A percentile compares a stretch with the other conserved stretches of the same genome.
phyloP scores from a whole-genome alignment of 2,329 filamentous ascomycete species.

The Magnaporthiopsis rhizophila region DNA sequence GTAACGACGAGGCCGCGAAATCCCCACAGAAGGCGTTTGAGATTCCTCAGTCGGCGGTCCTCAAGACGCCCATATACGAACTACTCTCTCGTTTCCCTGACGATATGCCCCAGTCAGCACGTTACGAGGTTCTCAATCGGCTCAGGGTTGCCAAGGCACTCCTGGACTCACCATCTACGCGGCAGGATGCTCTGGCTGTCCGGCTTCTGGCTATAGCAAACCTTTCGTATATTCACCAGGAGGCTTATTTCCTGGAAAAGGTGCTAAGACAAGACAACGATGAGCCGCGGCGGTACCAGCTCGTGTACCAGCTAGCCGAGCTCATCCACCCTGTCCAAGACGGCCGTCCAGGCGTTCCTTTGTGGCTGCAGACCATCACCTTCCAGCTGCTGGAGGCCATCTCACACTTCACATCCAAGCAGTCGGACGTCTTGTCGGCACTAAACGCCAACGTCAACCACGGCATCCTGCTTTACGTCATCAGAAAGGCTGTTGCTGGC shows the following conservation, averaged over 20 bases:
- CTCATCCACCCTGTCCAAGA: slow-evolving; percentile 61
- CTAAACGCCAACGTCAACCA: slow-evolving; percentile 94
- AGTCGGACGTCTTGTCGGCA: slow-evolving; percentile 78
- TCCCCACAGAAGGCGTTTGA: slow-evolving; percentile 54
- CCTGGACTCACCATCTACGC: slow-evolving; percentile 52
- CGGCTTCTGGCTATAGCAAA: slow-evolving; percentile 85
- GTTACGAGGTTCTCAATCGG: slow-evolving; percentile 80
- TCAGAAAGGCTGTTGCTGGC: slow-evolving; percentile 81
- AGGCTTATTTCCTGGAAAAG: slow-evolving; percentile 76
- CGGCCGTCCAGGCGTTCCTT: slow-evolving; percentile 45
- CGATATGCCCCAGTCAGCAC: slow-evolving; percentile 62
- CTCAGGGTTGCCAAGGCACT: slow-evolving; percentile 79
- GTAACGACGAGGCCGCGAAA: slow-evolving; percentile 31
- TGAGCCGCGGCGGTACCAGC: slow-evolving; percentile 78
- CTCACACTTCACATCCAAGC: slow-evolving; percentile 66
- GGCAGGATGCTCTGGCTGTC: slow-evolving; percentile 70
- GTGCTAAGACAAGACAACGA: slow-evolving; percentile 82
- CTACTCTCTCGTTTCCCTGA: slow-evolving; percentile 47
- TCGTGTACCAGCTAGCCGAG: slow-evolving; percentile 88
- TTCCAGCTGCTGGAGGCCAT: slow-evolving; percentile 80
- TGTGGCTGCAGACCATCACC: slow-evolving; percentile 73
- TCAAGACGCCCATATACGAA: slow-evolving; percentile 45
- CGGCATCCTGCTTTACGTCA: slow-evolving; percentile 85
- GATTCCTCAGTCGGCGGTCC: slow-evolving; percentile 49
- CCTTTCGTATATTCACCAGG: slow-evolving; percentile 78